Evolutionary conservation across 441 rosid species (phyloP), one percentile per base, ranked within the genome.

Genomic region (Adansonia rubrostipa): DNA sequence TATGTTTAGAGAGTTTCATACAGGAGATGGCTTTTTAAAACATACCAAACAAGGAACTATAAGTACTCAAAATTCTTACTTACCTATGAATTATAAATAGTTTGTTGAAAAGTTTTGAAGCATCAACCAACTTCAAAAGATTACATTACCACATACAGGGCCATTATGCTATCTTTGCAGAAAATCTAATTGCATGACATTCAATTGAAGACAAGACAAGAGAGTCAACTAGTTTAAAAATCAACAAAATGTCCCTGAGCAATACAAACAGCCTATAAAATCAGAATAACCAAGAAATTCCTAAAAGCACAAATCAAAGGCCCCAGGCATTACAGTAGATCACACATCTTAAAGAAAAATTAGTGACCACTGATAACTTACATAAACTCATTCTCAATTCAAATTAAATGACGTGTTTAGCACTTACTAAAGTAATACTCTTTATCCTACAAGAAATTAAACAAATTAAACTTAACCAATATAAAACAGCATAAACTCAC

Each of bases 221-320:
- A 51, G 63, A 71, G 13, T 28, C 5, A 28, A 71, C 13, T 51
- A 33, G 36, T 36, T 33, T 42, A 54, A 71, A 71, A 24, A 51
- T 15, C 10, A 51, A 36, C 8, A 17, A 71, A 4, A 71, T 9
- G 9, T 53, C 15, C 15, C 22, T n/a, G 22, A 33, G 1, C 9
- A 54, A 51, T 28, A 71, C 47, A 15, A 71, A 71, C 62, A 53
- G 75, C 57, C 58, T 48, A 53, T n/a, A 33, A 33, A 9, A 71
- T 71, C 48, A 47, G 40, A 20, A 48, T 22, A 10, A 69, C 20
- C 58, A 7, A 70, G 58, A 48, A 70, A 40, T 14, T 48, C 73
- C 73, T 10, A 47, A 70, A 48, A 69, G 73, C 17, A 13, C 3
- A 19, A 13, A 69, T 69, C 57, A 15, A 33, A n/a, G 62, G 72